phyloP scores from a whole-genome alignment of 805 yeast genomes.

The Hanseniaspora jakobsenii region DNA sequence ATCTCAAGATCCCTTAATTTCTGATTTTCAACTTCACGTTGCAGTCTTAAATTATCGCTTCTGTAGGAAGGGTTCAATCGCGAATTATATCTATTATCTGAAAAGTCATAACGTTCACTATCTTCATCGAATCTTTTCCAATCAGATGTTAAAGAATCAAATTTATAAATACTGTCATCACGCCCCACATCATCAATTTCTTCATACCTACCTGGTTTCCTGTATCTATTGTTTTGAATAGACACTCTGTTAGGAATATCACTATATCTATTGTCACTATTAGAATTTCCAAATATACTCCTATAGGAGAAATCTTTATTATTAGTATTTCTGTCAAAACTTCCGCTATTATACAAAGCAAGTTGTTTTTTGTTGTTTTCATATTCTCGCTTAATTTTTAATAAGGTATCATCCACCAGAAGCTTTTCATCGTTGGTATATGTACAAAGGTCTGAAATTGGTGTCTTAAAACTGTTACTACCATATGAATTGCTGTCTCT shows the following conservation, averaged over 20 bases:
- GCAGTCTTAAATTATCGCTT: no score
- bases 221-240: not conserved
- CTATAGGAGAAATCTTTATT: not conserved
- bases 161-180: conserved; percentile 13
- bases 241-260: not conserved
- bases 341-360: no score
- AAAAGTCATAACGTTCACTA: not conserved
- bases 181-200: not conserved
- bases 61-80: no score
- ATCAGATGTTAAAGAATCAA: not conserved
- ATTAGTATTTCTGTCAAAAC: not conserved
- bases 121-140: not conserved
- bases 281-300: conserved; percentile 13
- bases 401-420: conserved; percentile 2
- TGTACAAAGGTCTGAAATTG: no score
- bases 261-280: not conserved
- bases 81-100: not conserved
- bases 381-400: conserved; percentile 6
- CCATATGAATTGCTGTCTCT: no score
- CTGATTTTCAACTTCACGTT: no score
- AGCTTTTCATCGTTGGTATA: not conserved
- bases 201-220: not conserved
- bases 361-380: conserved; percentile 9
- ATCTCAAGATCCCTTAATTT: conserved; percentile 6
- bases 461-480: no score